Conservation (phyloP, 2,329 filamentous ascomycete genomes). For the Exophiala alcalophila region DNA sequence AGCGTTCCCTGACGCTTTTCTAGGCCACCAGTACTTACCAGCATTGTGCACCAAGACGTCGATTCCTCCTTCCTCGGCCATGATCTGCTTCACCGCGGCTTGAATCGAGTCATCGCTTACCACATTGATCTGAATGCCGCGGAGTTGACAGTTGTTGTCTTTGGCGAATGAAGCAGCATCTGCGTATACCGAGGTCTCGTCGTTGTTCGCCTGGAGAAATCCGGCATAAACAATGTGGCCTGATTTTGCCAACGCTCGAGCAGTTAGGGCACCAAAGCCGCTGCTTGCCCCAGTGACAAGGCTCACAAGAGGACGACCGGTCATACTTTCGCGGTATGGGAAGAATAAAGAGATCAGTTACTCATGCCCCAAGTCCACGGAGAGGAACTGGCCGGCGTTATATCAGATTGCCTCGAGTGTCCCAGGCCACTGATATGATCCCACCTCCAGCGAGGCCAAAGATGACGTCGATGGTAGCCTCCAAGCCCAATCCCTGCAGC, state of each 20-base stretch:
- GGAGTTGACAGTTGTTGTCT: constrained; percentile 11
- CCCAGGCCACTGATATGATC: too few relatives aligned
- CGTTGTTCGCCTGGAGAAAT: constrained; percentile 5
- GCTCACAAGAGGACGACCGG: constrained; percentile 1
- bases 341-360: too few relatives aligned
- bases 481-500: too few relatives aligned
- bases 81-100: constrained; percentile 16
- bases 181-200: constrained; percentile 2
- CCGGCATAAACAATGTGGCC: constrained; percentile 27
- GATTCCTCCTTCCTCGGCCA: constrained; percentile 20
- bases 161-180: constrained; percentile 2
- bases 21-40: constrained; percentile 3
- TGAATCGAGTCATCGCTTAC: constrained; percentile 16
- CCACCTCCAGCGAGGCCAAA: too few relatives aligned
- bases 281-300: constrained; percentile 13
- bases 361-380: too few relatives aligned
- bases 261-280: constrained; percentile 20
- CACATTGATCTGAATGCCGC: constrained; percentile 19
- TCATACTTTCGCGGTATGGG: too few relatives aligned
- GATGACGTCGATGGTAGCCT: too few relatives aligned
- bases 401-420: too few relatives aligned
- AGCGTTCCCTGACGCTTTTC: background rate
- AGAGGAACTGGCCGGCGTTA: too few relatives aligned
- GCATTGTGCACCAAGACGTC: constrained; percentile 28
- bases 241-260: constrained; percentile 9